These are phyloP conservation scores for Penicillium herquei DNA, from an alignment of 495 filamentous ascomycete species.

Conservation along the genomic window DNA sequence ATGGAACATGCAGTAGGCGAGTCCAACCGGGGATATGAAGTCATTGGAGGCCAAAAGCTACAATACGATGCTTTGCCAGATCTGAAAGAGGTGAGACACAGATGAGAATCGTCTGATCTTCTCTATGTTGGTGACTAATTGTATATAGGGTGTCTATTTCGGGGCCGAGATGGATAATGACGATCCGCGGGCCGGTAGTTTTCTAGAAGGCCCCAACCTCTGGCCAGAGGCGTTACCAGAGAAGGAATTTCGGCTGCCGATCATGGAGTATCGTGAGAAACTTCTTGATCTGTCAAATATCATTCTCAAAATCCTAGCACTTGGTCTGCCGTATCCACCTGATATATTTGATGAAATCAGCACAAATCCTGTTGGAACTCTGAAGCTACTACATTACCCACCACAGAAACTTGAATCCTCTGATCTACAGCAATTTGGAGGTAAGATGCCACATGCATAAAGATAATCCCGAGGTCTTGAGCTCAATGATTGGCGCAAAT, in stretches of 20 bases:
- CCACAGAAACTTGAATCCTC: constrained; percentile 25
- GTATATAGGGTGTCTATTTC: constrained; percentile 29
- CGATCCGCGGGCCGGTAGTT: constrained; percentile 8
- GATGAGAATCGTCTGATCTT: not conserved
- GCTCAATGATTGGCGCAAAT: not conserved
- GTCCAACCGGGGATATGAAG: constrained; percentile 39
- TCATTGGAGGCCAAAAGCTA: constrained; percentile 20
- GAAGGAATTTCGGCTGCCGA: constrained; percentile 33
- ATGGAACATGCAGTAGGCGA: constrained; percentile 21
- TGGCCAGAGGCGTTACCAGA: constrained; percentile 39
- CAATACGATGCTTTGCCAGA: constrained; percentile 34
- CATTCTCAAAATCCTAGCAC: constrained; percentile 35
- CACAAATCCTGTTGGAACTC: constrained; percentile 34
- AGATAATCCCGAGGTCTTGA: not conserved
- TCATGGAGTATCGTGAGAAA: constrained; percentile 36
- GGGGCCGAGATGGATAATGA: constrained; percentile 26
- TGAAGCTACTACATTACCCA: constrained; percentile 48
- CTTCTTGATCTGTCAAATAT: constrained; percentile 28
- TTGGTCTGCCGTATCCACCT: constrained; percentile 33
- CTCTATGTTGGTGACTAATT: not conserved
- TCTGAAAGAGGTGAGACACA: constrained; percentile 31
- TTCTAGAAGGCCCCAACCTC: constrained; percentile 33
- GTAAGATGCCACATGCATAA: not conserved
- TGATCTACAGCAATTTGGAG: not conserved
- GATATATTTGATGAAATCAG: constrained; percentile 34